Evolutionary conservation across 495 filamentous ascomycete species (phyloP).

Genomic region (Penicillium lividum): DNA sequence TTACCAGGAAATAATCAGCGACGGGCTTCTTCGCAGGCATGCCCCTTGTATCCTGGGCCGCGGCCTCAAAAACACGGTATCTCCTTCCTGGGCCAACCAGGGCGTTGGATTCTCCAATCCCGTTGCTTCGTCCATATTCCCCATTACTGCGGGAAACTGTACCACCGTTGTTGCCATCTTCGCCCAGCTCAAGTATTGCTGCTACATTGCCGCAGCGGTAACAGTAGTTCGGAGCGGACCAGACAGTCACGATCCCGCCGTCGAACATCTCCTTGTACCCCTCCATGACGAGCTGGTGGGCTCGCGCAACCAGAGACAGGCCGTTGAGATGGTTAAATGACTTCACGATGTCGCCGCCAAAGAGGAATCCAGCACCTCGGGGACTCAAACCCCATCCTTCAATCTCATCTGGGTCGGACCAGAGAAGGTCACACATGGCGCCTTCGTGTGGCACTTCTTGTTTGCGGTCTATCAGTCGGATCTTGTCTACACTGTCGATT

Average conservation of each 20-base stretch:
- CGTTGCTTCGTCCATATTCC: constrained; percentile 64
- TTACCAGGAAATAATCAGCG: constrained; percentile 90
- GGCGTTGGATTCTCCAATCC: constrained; percentile 37
- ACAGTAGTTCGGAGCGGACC: constrained; percentile 97
- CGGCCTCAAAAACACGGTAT: constrained; percentile 95
- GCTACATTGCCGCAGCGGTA: constrained; percentile 98
- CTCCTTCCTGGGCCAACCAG: constrained; percentile 78
- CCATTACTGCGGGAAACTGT: constrained; percentile 78
- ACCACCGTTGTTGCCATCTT: constrained; percentile 77
- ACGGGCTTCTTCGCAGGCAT: constrained; percentile 99
- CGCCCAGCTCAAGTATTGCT: constrained; percentile 87
- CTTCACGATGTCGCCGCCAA: constrained; percentile 95
- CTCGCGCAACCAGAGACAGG: constrained; percentile 85
- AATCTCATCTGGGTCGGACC: constrained; percentile 98
- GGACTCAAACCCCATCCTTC: constrained; percentile 97
- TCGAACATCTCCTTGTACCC: constrained; percentile 99
- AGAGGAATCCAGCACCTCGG: constrained; percentile 92
- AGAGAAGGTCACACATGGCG: constrained; percentile 97
- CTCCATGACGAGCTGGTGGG: constrained; percentile 98
- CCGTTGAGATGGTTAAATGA: constrained; percentile 93
- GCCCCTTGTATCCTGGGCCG: constrained; percentile 91
- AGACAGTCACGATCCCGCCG: constrained; percentile 89
- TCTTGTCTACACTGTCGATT: constrained; percentile 94
- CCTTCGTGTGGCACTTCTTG: constrained; percentile 99
- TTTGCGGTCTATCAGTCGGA: constrained; percentile 91